phyloP scores from a whole-genome alignment of 768 basidiomycete species.

The Kondoa malvinella region DNA sequence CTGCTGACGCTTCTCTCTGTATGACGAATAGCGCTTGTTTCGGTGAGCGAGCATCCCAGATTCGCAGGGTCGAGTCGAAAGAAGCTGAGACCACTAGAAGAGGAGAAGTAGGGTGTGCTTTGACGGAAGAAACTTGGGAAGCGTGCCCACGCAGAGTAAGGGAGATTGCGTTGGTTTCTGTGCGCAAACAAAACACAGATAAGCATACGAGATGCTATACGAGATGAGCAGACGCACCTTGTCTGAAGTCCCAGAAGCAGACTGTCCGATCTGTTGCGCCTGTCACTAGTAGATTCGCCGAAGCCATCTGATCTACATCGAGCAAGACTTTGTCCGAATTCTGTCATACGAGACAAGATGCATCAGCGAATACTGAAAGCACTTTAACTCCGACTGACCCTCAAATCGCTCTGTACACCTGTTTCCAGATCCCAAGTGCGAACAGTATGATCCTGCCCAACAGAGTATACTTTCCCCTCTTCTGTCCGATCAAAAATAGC shows the following conservation, averaged over 20 bases:
- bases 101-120: constrained; percentile 33
- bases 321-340: constrained; percentile 32
- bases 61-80: constrained; percentile 33
- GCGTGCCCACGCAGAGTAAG: constrained; percentile 32
- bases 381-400: constrained; percentile 27
- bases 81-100: constrained; percentile 33
- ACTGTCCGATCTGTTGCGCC: constrained; percentile 35
- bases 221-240: constrained; percentile 23
- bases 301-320: constrained; percentile 32
- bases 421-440: constrained; percentile 70
- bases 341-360: not conserved
- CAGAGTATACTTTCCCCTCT: constrained; percentile 45
- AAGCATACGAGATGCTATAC: not conserved
- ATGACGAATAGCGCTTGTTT: constrained; percentile 35
- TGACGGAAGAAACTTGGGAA: constrained; percentile 33
- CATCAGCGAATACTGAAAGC: not conserved
- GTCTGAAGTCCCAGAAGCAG: constrained; percentile 35
- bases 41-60: constrained; percentile 37
- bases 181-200: constrained; percentile 4
- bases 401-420: constrained; percentile 35
- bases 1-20: constrained; percentile 23
- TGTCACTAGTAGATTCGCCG: constrained; percentile 30
- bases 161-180: constrained; percentile 32
- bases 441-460: constrained; percentile 65
- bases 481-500: constrained; percentile 40